These are phyloP conservation scores for Grammothele lineata DNA, from an alignment of 768 basidiomycete genomes.

Conservation along the genomic window DNA sequence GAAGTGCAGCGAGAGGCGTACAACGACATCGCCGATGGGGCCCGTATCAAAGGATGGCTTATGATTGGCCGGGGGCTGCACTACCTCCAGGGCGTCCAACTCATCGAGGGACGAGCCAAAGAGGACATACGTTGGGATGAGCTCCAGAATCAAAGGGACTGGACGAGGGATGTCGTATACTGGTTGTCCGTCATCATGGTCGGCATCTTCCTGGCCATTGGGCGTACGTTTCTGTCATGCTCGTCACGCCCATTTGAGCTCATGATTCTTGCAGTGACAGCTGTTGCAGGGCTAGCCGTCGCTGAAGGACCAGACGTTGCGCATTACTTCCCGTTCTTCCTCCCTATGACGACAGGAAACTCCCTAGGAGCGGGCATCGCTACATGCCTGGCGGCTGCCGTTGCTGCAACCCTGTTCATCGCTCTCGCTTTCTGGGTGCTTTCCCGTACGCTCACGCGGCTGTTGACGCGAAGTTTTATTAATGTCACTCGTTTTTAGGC, in stretches of 20 bases:
- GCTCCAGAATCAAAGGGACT: conserved; percentile 53
- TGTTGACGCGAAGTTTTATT: too few relatives aligned
- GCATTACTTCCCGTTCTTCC: conserved; percentile 65
- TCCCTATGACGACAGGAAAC: conserved; percentile 44
- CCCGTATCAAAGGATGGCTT: conserved; percentile 71
- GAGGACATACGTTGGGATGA: conserved; percentile 83
- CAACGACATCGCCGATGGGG: conserved; percentile 68
- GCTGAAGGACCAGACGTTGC: conserved; percentile 69
- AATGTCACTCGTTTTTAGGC: too few relatives aligned
- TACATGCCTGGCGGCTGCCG: conserved; percentile 63
- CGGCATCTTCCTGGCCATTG: conserved; percentile 48
- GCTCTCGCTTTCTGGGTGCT: conserved; percentile 47
- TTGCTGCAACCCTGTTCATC: conserved; percentile 57
- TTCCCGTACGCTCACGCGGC: conserved; percentile 57
- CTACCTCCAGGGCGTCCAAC: conserved; percentile 55
- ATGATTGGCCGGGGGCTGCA: conserved; percentile 67
- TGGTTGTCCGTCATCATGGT: conserved; percentile 55
- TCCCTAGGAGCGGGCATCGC: conserved; percentile 58
- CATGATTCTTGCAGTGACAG: conserved; percentile 48
- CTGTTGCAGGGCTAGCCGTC: conserved; percentile 63
- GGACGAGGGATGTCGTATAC: conserved; percentile 51
- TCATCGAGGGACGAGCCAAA: conserved; percentile 77
- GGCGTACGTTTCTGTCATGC: conserved; percentile 43
- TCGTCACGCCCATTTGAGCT: neutral
- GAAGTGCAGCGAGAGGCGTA: conserved; percentile 63